Percentiles rank a stretch among this genome's conserved stretches.
These are phyloP conservation scores for Leccinum fibrillosum DNA, from an alignment of 768 basidiomycete species.

Conservation along the genomic window DNA sequence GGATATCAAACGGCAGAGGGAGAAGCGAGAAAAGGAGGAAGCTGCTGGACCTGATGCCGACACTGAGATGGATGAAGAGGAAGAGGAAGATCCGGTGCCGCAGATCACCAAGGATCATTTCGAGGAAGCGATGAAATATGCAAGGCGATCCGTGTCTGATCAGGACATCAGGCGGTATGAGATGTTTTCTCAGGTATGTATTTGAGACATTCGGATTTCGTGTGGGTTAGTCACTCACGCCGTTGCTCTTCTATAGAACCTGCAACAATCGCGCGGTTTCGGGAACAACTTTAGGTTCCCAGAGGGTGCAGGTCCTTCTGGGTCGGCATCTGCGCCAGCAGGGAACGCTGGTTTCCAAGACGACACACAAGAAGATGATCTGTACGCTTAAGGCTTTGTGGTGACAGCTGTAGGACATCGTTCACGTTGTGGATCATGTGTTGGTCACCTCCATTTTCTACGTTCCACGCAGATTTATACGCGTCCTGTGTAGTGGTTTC, in stretches of 20 bases:
- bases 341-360: slow-evolving; percentile 81
- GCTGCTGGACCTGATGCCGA: slow-evolving; percentile 55
- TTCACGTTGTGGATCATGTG: not conserved
- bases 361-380: slow-evolving; percentile 84
- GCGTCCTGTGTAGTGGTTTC: slow-evolving; percentile 7
- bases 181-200: slow-evolving; percentile 87
- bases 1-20: slow-evolving; percentile 78
- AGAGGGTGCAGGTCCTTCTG: slow-evolving; percentile 49
- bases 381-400: slow-evolving; percentile 65
- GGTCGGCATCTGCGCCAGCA: slow-evolving; percentile 39
- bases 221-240: not conserved
- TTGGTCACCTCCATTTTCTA: not conserved
- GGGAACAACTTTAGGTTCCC: slow-evolving; percentile 99
- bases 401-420: not conserved
- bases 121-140: slow-evolving; percentile 98
- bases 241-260: slow-evolving; percentile 41
- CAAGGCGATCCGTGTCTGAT: slow-evolving; percentile 95
- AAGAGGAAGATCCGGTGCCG: slow-evolving; percentile 86
- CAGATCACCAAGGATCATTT: slow-evolving; percentile 90
- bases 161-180: slow-evolving; percentile 97
- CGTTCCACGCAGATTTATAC: not conserved
- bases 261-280: slow-evolving; percentile 89
- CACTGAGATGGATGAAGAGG: slow-evolving; percentile 69
- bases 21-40: slow-evolving; percentile 79
- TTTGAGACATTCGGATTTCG: not conserved